These are phyloP conservation scores for Sporopachydermia quercuum DNA, from an alignment of 805 yeast species.

Conservation along the genomic window DNA sequence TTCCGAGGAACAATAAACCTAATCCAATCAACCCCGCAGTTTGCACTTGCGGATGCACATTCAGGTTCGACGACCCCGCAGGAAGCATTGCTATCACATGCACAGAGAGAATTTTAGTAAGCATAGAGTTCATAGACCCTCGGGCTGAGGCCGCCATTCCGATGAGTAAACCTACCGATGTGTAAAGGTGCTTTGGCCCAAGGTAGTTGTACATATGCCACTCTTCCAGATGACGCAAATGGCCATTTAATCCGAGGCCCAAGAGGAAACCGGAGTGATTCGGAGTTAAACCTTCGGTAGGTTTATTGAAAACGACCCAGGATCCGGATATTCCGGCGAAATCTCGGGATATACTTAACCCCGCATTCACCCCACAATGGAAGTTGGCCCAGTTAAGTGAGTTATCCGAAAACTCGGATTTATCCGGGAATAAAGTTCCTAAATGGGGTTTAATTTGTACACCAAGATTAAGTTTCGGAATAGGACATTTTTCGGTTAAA, in stretches of 20 bases:
- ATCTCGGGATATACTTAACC: constrained; percentile 55
- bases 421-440: constrained; percentile 47
- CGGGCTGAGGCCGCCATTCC: constrained; percentile 86
- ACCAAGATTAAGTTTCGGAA: constrained; percentile 60
- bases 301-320: constrained; percentile 84
- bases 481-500: constrained; percentile 71
- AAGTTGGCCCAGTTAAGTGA: constrained; percentile 71
- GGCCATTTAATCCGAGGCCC: constrained; percentile 88
- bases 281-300: constrained; percentile 43
- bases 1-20: constrained; percentile 65
- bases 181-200: constrained; percentile 74
- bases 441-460: constrained; percentile 51
- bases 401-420: constrained; percentile 32
- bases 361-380: constrained; percentile 85
- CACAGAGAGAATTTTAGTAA: constrained; percentile 83
- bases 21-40: constrained; percentile 86
- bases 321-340: constrained; percentile 67
- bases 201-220: constrained; percentile 93
- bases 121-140: constrained; percentile 72
- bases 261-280: constrained; percentile 92
- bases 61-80: constrained; percentile 76
- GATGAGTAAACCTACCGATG: constrained; percentile 73
- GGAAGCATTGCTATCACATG: constrained; percentile 89
- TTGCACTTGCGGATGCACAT: constrained; percentile 72
- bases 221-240: constrained; percentile 67